Evolutionary conservation across 495 filamentous ascomycete genomes (phyloP).

Genomic region (Hyphodiscus hymeniophilus): DNA sequence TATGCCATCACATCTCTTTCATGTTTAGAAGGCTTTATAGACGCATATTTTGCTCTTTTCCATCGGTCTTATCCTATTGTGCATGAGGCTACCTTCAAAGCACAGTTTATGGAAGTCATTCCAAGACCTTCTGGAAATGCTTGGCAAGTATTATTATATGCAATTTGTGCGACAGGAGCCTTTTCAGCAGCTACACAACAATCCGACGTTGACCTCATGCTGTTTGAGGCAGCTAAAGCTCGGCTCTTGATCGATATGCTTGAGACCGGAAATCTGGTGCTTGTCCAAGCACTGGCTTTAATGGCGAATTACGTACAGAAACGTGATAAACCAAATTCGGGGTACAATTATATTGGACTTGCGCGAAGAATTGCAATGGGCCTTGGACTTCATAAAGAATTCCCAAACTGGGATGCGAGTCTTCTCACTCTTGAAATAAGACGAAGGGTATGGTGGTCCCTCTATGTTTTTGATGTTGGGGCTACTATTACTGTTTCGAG

Average conservation of each 20-base stretch:
- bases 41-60: constrained; percentile 46
- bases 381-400: constrained; percentile 43
- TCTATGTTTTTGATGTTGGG: constrained; percentile 22
- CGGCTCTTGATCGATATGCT: constrained; percentile 38
- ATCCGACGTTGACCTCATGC: constrained; percentile 20
- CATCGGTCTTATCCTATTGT: constrained; percentile 47
- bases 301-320: constrained; percentile 45
- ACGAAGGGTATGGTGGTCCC: constrained; percentile 22
- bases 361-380: constrained; percentile 46
- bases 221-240: constrained; percentile 33
- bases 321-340: constrained; percentile 45
- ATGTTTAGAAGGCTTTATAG: constrained; percentile 32
- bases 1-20: constrained; percentile 32
- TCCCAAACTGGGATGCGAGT: constrained; percentile 39
- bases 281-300: constrained; percentile 42
- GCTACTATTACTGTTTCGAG: constrained; percentile 24
- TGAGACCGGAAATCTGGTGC: constrained; percentile 42
- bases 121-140: constrained; percentile 25
- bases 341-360: constrained; percentile 44
- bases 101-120: constrained; percentile 30
- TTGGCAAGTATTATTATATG: constrained; percentile 38
- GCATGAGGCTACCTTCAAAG: constrained; percentile 44
- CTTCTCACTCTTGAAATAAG: constrained; percentile 29
- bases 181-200: not conserved
- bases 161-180: constrained; percentile 38